phyloP scores from a whole-genome alignment of 2,329 filamentous ascomycete species.

The Colletotrichum kahawae region DNA sequence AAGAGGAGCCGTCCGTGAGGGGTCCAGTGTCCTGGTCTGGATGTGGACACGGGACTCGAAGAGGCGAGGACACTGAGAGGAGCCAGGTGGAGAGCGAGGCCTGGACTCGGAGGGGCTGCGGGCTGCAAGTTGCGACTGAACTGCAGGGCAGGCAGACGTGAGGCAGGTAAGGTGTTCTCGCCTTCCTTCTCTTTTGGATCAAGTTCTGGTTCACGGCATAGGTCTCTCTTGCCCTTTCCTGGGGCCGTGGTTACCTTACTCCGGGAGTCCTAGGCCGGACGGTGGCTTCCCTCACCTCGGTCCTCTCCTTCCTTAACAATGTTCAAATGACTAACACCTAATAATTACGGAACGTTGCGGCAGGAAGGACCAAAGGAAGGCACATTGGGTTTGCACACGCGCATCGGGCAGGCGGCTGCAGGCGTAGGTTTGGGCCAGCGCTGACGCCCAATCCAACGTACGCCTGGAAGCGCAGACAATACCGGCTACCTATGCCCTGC shows the following conservation, averaged over 20 bases:
- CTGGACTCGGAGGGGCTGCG: not conserved
- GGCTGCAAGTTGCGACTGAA: not conserved
- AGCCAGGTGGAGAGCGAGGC: not conserved
- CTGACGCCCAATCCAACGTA: not conserved
- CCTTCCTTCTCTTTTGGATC: not conserved
- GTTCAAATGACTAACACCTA: not conserved
- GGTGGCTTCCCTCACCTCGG: not conserved
- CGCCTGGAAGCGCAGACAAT: not conserved
- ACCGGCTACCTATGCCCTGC: not conserved
- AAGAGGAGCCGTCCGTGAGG: not conserved
- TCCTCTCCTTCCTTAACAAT: not conserved
- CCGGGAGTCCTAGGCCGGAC: too few relatives aligned
- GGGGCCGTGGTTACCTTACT: not conserved
- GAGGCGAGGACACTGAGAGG: not conserved
- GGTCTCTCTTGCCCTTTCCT: not conserved
- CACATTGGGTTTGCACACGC: not conserved
- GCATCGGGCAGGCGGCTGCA: not conserved
- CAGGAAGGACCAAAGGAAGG: not conserved
- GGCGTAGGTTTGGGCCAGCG: not conserved
- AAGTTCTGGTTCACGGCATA: not conserved
- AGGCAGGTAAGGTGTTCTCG: not conserved
- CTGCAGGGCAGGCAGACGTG: too few relatives aligned
- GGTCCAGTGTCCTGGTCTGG: not conserved
- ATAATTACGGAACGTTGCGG: not conserved
- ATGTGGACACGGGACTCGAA: not conserved